Evolutionary conservation across 2,329 filamentous ascomycete genomes (phyloP).

Genomic region (Calonectria leucothoes): DNA sequence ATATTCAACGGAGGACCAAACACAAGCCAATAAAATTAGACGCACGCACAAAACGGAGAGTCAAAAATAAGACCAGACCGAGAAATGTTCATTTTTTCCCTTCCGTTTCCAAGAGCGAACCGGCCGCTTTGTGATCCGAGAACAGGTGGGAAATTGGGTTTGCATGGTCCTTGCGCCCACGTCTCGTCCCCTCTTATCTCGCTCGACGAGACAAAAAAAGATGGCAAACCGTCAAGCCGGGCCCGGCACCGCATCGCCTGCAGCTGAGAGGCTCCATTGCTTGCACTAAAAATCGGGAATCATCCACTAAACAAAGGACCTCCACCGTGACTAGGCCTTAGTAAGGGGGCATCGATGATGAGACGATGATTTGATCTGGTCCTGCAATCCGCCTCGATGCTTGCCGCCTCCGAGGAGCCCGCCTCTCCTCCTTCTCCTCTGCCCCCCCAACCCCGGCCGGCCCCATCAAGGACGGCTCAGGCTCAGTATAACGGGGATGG

Average conservation of each 20-base stretch:
- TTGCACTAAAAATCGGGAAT: slow-evolving; percentile 7
- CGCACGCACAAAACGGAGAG: neutral
- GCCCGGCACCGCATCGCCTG: slow-evolving; percentile 5
- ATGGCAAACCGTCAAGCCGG: slow-evolving; percentile 4
- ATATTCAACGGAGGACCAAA: neutral
- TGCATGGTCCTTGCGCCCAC: neutral
- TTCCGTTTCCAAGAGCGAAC: neutral
- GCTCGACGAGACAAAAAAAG: neutral
- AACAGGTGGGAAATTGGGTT: neutral
- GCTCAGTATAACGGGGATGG: neutral
- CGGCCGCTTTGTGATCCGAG: neutral
- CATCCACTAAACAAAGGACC: slow-evolving; percentile 2
- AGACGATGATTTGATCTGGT: slow-evolving; percentile 23
- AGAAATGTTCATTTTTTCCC: too few species aligned
- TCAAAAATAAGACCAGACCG: neutral
- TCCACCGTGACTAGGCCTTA: slow-evolving; percentile 23
- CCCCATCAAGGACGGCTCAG: neutral
- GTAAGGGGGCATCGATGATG: slow-evolving; percentile 24
- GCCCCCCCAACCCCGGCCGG: neutral
- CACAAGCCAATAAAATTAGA: neutral
- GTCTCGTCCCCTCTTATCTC: neutral
- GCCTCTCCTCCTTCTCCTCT: too few species aligned
- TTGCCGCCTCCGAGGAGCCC: slow-evolving; percentile 5
- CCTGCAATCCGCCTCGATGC: slow-evolving; percentile 14
- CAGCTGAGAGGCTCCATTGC: neutral